Percentiles rank a stretch among this genome's conserved stretches.
phyloP scores from a whole-genome alignment of 192 early-diverging fungal genomes.

The Gryganskiella cystojenkinii region DNA sequence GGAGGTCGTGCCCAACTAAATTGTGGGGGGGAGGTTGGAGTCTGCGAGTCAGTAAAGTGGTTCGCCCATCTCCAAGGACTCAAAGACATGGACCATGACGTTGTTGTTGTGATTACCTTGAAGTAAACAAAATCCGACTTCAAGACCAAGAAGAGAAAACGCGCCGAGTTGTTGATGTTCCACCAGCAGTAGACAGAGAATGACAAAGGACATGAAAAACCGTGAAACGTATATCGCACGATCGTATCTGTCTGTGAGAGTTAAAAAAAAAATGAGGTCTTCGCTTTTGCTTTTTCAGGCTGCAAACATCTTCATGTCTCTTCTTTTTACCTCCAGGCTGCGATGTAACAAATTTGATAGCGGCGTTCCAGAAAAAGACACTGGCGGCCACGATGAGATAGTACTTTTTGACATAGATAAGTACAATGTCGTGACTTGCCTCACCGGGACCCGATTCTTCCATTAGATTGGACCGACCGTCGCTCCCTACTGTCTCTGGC shows the following conservation, averaged over 20 bases:
- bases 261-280: background rate
- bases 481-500: background rate
- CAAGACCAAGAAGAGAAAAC: constrained; percentile 25
- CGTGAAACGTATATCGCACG: constrained; percentile 35
- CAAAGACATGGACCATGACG: too few species aligned
- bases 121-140: constrained; percentile 33
- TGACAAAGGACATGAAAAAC: constrained; percentile 29
- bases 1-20: constrained; percentile 30
- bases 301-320: background rate
- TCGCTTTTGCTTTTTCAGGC: background rate
- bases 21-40: too few species aligned
- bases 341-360: constrained; percentile 40
- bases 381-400: constrained; percentile 35
- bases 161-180: constrained; percentile 28
- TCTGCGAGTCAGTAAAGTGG: too few species aligned
- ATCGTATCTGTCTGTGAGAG: constrained; percentile 30
- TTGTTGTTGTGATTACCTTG: constrained; percentile 30
- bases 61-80: too few species aligned
- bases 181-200: constrained; percentile 24
- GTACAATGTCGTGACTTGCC: constrained; percentile 1
- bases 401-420: constrained; percentile 32
- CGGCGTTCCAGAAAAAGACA: constrained; percentile 37
- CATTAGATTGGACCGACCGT: background rate
- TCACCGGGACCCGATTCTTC: background rate
- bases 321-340: constrained; percentile 29